Base-by-base conservation (phyloP, 139 green algal genomes). In the Gonium pectorale region DNA sequence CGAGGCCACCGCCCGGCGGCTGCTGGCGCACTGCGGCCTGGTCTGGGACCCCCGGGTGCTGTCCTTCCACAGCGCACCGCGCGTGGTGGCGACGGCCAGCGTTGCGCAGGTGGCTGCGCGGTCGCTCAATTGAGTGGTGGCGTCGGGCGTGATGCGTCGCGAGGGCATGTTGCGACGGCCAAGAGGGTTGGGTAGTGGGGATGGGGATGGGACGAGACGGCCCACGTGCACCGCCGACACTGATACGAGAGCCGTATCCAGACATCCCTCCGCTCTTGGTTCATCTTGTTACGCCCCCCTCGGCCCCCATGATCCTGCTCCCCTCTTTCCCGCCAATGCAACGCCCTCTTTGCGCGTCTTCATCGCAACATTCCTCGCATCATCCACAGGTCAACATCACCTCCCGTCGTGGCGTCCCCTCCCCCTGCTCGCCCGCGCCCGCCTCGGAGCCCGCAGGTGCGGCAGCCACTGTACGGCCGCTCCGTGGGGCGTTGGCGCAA, bases 51-150 rank as follows among this genome's bases (percentile, higher is more conserved):
- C 68, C 0, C 38, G 19, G 3, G 91, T 95, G 72, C 86, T 96
- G 86, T 19, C 79, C 33, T 95, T 95, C 64, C 87, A 94, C 49
- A 40, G 66, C 11, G 86, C 69, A 21, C 51, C 81, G 41, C 86
- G 93, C n/a, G 64, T 74, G 1, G 92, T 97, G 59, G 54, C 87
- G 9, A 96, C 94, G 1, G 94, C 94, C 56, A 96, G 93, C 82
- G 79, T 94, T 44, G 88, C 79, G 38, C 93, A 96, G 90, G 91
- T 90, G 75, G 21, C 21, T 64, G 71, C 33, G 4, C n/a, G 38
- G 44, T 54, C 40, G 67, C 0, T 41, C 38, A 67, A 1, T 26
- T 13, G 67, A 19, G 29, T 46, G 41, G 40, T 62, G 33, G 13
- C 40, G 22, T 81, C 27, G 38, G 29, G 38, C n/a, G n/a, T n/a